Conservation (phyloP, 225 moss, liverwort and hornwort species). For the Physcomitrium patens region DNA sequence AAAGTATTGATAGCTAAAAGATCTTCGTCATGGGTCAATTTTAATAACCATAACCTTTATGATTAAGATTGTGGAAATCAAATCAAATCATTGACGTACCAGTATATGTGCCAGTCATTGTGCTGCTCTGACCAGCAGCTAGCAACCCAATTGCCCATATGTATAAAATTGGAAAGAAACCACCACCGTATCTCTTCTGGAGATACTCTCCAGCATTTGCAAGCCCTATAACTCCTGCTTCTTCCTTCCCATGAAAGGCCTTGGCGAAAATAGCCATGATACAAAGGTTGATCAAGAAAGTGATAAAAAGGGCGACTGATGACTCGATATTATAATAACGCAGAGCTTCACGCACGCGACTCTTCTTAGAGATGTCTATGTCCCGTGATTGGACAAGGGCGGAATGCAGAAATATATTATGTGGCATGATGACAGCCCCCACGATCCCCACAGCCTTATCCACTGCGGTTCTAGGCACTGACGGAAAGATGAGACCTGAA, state of each 20-base stretch:
- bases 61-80: not conserved
- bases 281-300: constrained; percentile 86
- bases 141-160: constrained; percentile 93
- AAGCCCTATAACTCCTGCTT: constrained; percentile 68
- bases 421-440: constrained; percentile 95
- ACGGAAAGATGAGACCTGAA: constrained; percentile 81
- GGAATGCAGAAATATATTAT: constrained; percentile 93
- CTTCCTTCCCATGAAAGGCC: constrained; percentile 67
- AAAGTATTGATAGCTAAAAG: not conserved
- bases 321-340: constrained; percentile 94
- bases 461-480: constrained; percentile 68
- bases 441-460: constrained; percentile 88
- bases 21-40: constrained; percentile 7
- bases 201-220: constrained; percentile 90
- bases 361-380: constrained; percentile 68
- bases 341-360: constrained; percentile 77
- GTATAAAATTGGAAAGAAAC: constrained; percentile 79
- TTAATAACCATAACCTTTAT: not conserved
- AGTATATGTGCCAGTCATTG: constrained; percentile 93
- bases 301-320: constrained; percentile 66
- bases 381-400: constrained; percentile 87
- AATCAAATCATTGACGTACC: constrained; percentile 31
- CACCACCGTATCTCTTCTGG: constrained; percentile 71
- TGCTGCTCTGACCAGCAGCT: constrained; percentile 94
- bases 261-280: constrained; percentile 95